A percentile compares a stretch with the other conserved stretches of the same genome.
Evolutionary conservation across 2,329 filamentous ascomycete species (phyloP).

Genomic region (Podosphaera xanthii): DNA sequence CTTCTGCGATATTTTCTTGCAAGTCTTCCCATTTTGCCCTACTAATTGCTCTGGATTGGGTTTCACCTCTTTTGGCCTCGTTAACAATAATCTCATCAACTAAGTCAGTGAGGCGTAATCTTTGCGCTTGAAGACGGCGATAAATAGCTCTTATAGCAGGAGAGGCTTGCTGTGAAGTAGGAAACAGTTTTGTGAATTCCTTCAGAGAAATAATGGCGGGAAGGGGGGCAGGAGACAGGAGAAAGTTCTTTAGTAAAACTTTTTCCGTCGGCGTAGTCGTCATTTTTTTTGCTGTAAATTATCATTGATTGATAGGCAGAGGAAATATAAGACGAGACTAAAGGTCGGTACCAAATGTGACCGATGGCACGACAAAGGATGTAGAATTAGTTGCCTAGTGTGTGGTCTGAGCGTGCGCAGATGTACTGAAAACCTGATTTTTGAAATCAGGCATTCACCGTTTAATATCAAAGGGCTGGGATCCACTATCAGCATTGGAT

Average conservation of each 20-base stretch:
- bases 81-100: conserved; percentile 40
- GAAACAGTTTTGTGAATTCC: conserved; percentile 58
- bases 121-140: conserved; percentile 54
- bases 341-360: too few species aligned
- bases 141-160: conserved; percentile 30
- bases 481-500: too few species aligned
- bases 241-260: conserved; percentile 53
- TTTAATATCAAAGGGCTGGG: too few species aligned
- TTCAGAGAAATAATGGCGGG: conserved; percentile 50
- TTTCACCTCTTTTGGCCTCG: conserved; percentile 39
- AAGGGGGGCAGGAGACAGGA: conserved; percentile 53
- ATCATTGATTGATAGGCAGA: too few species aligned
- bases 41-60: conserved; percentile 32
- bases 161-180: conserved; percentile 23
- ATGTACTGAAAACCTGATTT: too few species aligned
- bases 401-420: too few species aligned
- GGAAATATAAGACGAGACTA: too few species aligned
- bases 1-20: conserved; percentile 24
- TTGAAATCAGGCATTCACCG: too few species aligned
- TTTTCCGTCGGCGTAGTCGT: conserved; percentile 41
- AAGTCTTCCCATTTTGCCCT: conserved; percentile 29
- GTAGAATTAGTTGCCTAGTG: too few species aligned
- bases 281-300: conserved; percentile 24
- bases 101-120: conserved; percentile 42
- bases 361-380: too few species aligned